A percentile compares a stretch with the other conserved stretches of the same genome.
Conservation (phyloP, 176 grass and related monocot genomes). For the Rhynchospora pubera region DNA sequence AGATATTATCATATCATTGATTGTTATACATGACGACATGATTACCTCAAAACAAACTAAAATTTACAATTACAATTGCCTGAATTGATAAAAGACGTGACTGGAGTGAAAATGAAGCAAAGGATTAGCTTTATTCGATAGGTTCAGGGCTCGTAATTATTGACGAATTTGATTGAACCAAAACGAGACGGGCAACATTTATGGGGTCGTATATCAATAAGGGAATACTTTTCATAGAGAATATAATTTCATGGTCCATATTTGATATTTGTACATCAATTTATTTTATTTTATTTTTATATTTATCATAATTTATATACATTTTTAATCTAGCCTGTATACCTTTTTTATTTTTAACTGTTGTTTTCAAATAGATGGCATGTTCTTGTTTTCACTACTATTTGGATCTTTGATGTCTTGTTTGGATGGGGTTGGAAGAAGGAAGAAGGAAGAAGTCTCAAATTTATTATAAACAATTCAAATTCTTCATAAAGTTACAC, state of each 20-base stretch:
- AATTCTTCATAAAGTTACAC: too few species aligned
- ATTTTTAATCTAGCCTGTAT: too few species aligned
- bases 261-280: too few species aligned
- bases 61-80: not conserved
- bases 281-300: too few species aligned
- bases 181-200: not conserved
- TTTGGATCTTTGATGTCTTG: not conserved
- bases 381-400: not conserved
- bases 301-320: too few species aligned
- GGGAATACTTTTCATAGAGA: too few species aligned
- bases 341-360: not conserved
- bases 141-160: not conserved
- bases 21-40: not conserved
- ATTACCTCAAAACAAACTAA: not conserved
- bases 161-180: not conserved
- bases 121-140: not conserved
- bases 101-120: not conserved
- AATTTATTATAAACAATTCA: too few species aligned
- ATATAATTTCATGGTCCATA: too few species aligned
- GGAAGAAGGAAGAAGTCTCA: too few species aligned
- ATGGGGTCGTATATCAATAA: not conserved
- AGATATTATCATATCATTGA: not conserved
- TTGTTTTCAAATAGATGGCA: not conserved
- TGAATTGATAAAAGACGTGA: not conserved
- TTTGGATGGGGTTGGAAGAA: too few species aligned